Evolutionary conservation across 202 grass and related monocot species (phyloP).

Genomic region (Setaria italica): DNA sequence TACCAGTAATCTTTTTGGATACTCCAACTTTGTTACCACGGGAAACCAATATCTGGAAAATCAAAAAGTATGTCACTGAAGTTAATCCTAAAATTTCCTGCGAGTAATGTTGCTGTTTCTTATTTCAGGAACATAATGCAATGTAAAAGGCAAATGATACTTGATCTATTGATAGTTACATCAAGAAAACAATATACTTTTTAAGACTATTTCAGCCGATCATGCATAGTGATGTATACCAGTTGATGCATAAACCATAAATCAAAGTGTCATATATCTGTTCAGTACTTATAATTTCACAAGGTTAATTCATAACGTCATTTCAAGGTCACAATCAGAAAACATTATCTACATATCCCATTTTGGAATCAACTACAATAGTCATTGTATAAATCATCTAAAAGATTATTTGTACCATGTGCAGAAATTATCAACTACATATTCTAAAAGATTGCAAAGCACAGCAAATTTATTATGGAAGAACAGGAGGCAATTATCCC

Average conservation of each 20-base stretch:
- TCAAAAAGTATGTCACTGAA: constrained; percentile 29
- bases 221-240: constrained; percentile 13
- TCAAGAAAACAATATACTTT: constrained; percentile 17
- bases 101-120: background rate
- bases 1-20: constrained; percentile 79
- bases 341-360: background rate
- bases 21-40: constrained; percentile 74
- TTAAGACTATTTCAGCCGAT: constrained; percentile 4
- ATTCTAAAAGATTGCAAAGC: constrained; percentile 34
- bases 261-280: background rate
- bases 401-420: constrained; percentile 2
- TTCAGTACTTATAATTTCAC: background rate
- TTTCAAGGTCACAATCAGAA: background rate
- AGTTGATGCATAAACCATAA: constrained; percentile 17
- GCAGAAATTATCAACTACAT: constrained; percentile 14
- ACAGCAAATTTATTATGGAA: constrained; percentile 29
- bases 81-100: constrained; percentile 1
- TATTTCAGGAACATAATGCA: constrained; percentile 6
- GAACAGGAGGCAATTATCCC: constrained; percentile 10
- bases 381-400: constrained; percentile 13
- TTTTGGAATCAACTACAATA: constrained; percentile 6
- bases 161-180: constrained; percentile 10
- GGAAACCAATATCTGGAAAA: constrained; percentile 73
- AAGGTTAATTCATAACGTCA: background rate
- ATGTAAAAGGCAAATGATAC: background rate